Evolutionary conservation across 441 rosid genomes (phyloP).

Genomic region (Erodium moschatum): DNA sequence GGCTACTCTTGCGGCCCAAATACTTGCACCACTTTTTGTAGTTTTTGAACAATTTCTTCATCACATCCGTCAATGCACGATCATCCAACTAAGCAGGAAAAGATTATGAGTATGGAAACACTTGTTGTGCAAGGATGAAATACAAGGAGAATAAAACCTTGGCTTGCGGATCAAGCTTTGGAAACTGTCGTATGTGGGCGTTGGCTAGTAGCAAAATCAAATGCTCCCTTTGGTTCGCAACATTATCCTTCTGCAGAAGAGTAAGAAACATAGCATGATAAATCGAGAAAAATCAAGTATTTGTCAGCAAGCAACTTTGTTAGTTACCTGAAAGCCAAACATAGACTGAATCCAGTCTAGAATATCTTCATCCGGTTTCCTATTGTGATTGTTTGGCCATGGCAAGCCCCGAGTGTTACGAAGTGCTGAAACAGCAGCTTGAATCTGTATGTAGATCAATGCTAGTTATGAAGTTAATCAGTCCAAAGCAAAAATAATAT

Average conservation of each 20-base stretch:
- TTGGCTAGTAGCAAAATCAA: conserved; percentile 86
- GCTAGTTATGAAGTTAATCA: not conserved
- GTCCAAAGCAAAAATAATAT: not conserved
- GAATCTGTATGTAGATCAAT: conserved; percentile 43
- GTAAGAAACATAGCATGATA: not conserved
- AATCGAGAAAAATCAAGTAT: not conserved
- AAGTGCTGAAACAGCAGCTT: conserved; percentile 86
- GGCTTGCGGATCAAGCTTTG: conserved; percentile 95
- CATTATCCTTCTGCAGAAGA: conserved; percentile 73
- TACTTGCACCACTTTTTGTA: conserved; percentile 98
- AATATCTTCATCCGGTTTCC: conserved; percentile 78
- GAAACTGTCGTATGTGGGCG: conserved; percentile 92
- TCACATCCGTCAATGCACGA: conserved; percentile 83
- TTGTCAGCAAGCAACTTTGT: not conserved
- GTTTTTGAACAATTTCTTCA: conserved; percentile 95
- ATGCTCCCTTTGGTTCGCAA: conserved; percentile 98
- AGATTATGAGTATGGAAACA: not conserved
- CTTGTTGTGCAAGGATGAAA: not conserved
- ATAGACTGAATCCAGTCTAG: conserved; percentile 95
- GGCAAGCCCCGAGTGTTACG: conserved; percentile 98
- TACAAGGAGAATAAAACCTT: conserved; percentile 45
- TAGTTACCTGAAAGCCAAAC: conserved; percentile 93
- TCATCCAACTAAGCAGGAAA: conserved; percentile 67
- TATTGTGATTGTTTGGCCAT: conserved; percentile 77
- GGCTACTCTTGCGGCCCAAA: conserved; percentile 89